A percentile compares a stretch with the other conserved stretches of the same genome.
Evolutionary conservation across 352 stramenopile genomes (phyloP).

Genomic region (Phytophthora agathidicida): DNA sequence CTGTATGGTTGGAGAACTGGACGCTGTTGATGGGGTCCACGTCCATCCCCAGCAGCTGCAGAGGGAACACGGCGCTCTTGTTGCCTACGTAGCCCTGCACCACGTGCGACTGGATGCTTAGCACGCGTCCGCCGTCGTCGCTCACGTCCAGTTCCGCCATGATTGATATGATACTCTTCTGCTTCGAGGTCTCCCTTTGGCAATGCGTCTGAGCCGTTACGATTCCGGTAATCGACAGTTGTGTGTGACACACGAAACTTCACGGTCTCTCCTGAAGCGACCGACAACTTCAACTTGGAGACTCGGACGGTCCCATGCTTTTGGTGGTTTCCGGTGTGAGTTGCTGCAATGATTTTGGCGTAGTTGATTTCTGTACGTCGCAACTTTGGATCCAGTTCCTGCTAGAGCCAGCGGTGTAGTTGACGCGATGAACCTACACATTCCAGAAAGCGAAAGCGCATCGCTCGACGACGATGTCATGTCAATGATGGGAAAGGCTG

Average conservation of each 20-base stretch:
- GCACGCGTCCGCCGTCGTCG: conserved; percentile 63
- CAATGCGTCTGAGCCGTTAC: conserved; percentile 11
- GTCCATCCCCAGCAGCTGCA: conserved; percentile 86
- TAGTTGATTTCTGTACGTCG: conserved; percentile 1
- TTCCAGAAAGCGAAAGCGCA: neutral
- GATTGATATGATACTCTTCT: neutral
- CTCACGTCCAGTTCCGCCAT: conserved; percentile 26
- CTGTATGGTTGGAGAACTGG: conserved; percentile 90
- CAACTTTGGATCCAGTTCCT: conserved; percentile 1
- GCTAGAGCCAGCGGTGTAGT: neutral
- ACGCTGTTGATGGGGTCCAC: conserved; percentile 91
- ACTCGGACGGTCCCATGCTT: too few relatives aligned
- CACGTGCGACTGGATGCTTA: conserved; percentile 90
- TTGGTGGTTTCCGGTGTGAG: too few relatives aligned
- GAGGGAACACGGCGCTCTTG: conserved; percentile 84
- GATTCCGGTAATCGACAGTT: conserved; percentile 25
- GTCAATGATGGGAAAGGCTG: conserved; percentile 15
- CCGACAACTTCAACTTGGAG: conserved; percentile 10
- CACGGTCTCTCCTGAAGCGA: neutral
- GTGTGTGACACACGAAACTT: conserved; percentile 22
- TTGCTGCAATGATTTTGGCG: too few relatives aligned
- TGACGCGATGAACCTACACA: neutral
- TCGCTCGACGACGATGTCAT: conserved; percentile 9
- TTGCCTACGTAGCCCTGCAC: conserved; percentile 90
- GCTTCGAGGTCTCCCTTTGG: conserved; percentile 3